Conservation (phyloP, 306 rosid species). For the Castanospermum australe region DNA sequence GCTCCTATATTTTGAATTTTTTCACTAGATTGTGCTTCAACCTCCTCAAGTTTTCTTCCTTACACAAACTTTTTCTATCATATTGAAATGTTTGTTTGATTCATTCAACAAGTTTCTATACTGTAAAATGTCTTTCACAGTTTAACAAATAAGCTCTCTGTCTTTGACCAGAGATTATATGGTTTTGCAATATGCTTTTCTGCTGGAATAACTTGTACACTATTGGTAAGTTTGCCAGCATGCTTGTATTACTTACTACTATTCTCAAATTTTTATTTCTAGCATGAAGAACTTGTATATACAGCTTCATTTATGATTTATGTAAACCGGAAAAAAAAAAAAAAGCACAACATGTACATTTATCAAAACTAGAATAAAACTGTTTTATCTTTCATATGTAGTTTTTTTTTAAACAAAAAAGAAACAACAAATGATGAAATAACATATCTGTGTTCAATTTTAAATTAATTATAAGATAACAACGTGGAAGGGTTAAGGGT, state of each 20-base stretch:
- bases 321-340: too few relatives aligned
- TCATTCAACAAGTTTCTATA: conserved; percentile 4
- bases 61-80: not conserved
- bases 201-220: conserved; percentile 78
- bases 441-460: too few relatives aligned
- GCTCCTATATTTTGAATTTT: not conserved
- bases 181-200: conserved; percentile 89
- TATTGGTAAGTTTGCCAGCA: conserved; percentile 61
- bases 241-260: not conserved
- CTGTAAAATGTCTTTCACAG: not conserved
- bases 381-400: too few relatives aligned
- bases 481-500: too few relatives aligned
- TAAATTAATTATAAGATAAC: too few relatives aligned
- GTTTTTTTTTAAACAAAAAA: too few relatives aligned
- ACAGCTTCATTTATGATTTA: not conserved
- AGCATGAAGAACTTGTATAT: not conserved
- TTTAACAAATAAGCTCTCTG: conserved; percentile 32
- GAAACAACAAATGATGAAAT: too few relatives aligned
- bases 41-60: conserved; percentile 16
- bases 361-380: too few relatives aligned
- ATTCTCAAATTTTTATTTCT: not conserved
- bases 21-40: conserved; percentile 1
- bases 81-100: conserved; percentile 16
- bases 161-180: conserved; percentile 62
- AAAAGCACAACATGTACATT: too few relatives aligned